Evolutionary conservation across 2,329 filamentous ascomycete genomes (phyloP), one percentile per base, ranked within the genome.

Genomic region (Ophiosphaerella korrae): DNA sequence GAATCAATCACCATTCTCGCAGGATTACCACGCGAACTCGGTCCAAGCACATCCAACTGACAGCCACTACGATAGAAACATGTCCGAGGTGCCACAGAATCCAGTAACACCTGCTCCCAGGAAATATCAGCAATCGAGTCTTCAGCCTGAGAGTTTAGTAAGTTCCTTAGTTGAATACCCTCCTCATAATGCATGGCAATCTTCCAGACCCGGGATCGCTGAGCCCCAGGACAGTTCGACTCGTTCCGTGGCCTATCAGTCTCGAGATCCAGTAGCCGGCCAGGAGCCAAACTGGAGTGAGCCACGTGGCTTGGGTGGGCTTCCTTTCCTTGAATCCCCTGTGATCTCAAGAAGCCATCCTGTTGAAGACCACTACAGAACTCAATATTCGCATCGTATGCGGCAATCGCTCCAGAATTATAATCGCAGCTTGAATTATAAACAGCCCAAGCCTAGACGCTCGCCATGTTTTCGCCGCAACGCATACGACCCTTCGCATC

Each of bases 131-230:
- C 52, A 61, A 38, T 53, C 62, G n/a, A 42, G 35, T 3, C 50
- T 44, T 13, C 55, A 61, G 48, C 45, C 60, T 42, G 58, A 69
- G 39, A 68, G 35, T 63, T 69, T 76, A 46, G 64, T 72, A 62
- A 77, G 75, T 69, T 72, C 75, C 8, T 75, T 75, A 55, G 76
- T 77, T 55, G 59, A 53, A 39, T 60, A 48, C 52, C 62, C 46
- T 40, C 57, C 50, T 53, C 55, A 43, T 34, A 50, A 52, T 52
- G 53, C 52, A 48, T 49, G 55, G 46, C 12, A 40, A 7, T 45
- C 46, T 41, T 46, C 55, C 35, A 49, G 49, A 39, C 24, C 51
- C 42, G 43, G 57, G 48, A 47, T 62, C 55, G 53, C 64, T 68
- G 63, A 71, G 59, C 62, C 50, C 41, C 52, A 62, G 26, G 39